phyloP scores from a whole-genome alignment of 768 basidiomycete species.

The Daedaleopsis nitida region DNA sequence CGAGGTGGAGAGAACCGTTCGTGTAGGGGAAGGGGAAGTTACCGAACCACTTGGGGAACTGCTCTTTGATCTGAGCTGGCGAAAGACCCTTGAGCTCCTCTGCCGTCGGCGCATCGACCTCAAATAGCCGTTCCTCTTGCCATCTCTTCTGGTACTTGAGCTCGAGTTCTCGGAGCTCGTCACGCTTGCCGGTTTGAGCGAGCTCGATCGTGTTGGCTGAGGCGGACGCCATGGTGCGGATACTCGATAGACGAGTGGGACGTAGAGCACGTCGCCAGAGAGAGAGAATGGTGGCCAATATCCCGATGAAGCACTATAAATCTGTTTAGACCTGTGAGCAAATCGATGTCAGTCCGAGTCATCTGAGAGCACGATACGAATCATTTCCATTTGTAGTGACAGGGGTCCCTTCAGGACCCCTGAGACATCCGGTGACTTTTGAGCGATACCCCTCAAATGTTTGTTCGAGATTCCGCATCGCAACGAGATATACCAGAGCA shows the following conservation, averaged over 20 bases:
- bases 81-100: conserved; percentile 68
- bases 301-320: conserved; percentile 3
- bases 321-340: conserved; percentile 4
- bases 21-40: conserved; percentile 97
- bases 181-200: conserved; percentile 88
- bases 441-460: neutral
- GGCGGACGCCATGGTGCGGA: conserved; percentile 19
- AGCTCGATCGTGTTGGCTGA: conserved; percentile 27
- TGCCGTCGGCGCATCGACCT: conserved; percentile 76
- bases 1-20: conserved; percentile 96
- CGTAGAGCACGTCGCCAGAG: conserved; percentile 23
- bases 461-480: neutral
- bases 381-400: neutral
- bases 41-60: conserved; percentile 96
- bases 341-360: conserved; percentile 17
- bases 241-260: conserved; percentile 22
- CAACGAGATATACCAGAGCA: no score
- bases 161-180: conserved; percentile 82
- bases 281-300: conserved; percentile 23
- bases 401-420: neutral
- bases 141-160: conserved; percentile 83
- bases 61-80: conserved; percentile 63
- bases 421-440: no score
- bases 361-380: neutral
- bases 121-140: conserved; percentile 77